Evolutionary conservation across 441 rosid genomes (phyloP), one percentile per base, ranked within the genome.

Genomic region (Gossypium davidsonii): DNA sequence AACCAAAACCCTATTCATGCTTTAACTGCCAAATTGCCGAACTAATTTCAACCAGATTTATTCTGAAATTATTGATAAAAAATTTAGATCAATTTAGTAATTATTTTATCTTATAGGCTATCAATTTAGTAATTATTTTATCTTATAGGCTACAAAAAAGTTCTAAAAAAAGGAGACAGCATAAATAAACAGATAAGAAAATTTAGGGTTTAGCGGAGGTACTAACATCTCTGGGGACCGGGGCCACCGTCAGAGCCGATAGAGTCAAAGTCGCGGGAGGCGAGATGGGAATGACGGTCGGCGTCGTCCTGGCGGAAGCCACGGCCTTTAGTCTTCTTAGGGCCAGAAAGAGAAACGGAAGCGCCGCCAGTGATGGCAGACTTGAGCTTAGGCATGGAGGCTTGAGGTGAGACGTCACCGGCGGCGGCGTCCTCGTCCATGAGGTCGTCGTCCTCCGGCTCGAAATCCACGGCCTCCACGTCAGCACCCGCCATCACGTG

Each of bases 361-460:
- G 15, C 31, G 15, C 31, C 61, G 23, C 88, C 87, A 10, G 97
- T 86, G 42, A 95, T 93, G 37, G 98, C 89, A 1, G 98, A 93
- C 81, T 83, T 89, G 70, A 95, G 85, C 83, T 86, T 91, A 37
- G 89, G 93, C 12, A 76, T 77, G 4, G 89, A 87, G 1, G 88
- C 89, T 6, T 87, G 94, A 12, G 93, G 94, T 1, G 96, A 89
- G 51, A 85, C 89, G n/a, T 84, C 91, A 14, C 75, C 92, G 9
- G 75, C 83, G 3, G 76, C 82, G 7, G 79, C 86, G 2, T 92
- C 98, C 81, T 95, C 98, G 85, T 93, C 97, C 98, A 95, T 93
- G 73, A 95, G 88, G 77, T 91, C 98, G 67, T 95, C 98, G 8
- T 95, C 95, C 86, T 95, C 99, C 6, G 92, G 95, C 86, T 93